Evolutionary conservation across 495 filamentous ascomycete species (phyloP).

Genomic region (Penicillium dipodomyicola): DNA sequence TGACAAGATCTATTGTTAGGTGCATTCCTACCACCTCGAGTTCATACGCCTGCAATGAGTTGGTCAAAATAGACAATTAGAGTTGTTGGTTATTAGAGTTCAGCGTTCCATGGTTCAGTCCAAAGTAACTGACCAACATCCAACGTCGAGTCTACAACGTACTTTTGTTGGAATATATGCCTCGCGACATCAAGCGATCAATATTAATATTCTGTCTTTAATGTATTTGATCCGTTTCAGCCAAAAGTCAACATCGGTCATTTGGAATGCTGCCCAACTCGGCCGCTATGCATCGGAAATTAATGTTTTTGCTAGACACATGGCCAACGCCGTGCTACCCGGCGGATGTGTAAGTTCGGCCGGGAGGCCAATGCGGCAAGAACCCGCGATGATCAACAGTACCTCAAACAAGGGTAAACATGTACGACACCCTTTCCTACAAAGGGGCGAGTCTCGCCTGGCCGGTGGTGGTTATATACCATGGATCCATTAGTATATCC

Average conservation of each 20-base stretch:
- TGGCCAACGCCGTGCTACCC: slow-evolving; percentile 12
- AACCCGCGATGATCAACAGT: slow-evolving; percentile 3
- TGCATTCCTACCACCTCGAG: too few relatives aligned
- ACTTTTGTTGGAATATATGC: background rate
- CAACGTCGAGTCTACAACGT: slow-evolving; percentile 5
- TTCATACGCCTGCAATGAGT: background rate
- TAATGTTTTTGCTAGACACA: slow-evolving; percentile 15
- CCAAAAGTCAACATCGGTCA: background rate
- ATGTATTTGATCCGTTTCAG: background rate
- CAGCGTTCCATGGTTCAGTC: slow-evolving; percentile 13
- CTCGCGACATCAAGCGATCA: background rate
- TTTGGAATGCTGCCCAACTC: slow-evolving; percentile 13
- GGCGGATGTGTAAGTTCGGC: slow-evolving; percentile 3
- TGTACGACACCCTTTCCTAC: background rate
- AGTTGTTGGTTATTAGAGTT: slow-evolving; percentile 10
- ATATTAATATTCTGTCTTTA: background rate
- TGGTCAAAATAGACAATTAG: slow-evolving; percentile 7
- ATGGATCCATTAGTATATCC: background rate
- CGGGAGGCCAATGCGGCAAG: slow-evolving; percentile 13
- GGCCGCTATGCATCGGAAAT: slow-evolving; percentile 8
- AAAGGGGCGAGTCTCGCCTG: background rate
- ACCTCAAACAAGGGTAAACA: background rate
- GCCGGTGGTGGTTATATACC: background rate
- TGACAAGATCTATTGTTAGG: background rate
- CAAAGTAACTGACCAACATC: slow-evolving; percentile 6